Evolutionary conservation across 2,329 filamentous ascomycete genomes (phyloP).

Genomic region (Truncatella angustata): DNA sequence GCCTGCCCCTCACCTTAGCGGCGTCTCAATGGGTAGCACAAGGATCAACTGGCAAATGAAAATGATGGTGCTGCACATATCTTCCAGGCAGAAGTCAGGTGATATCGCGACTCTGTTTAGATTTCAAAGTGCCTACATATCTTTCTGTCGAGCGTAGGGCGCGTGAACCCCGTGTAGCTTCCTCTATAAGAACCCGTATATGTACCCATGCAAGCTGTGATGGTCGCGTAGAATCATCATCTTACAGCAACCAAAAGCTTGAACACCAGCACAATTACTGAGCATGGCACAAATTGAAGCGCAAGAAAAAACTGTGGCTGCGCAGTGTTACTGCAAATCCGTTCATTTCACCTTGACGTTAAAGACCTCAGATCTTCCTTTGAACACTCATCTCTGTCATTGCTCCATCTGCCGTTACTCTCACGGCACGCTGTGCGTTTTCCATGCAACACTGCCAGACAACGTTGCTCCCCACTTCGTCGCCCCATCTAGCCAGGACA

Average conservation of each 20-base stretch:
- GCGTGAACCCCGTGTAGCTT: background rate
- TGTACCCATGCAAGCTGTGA: background rate
- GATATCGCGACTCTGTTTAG: background rate
- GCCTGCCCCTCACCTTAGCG: background rate
- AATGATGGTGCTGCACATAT: background rate
- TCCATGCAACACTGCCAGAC: constrained; percentile 2
- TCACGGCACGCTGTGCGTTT: constrained; percentile 8
- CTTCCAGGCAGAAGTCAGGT: background rate
- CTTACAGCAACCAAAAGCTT: too few species aligned
- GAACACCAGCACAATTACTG: too few species aligned
- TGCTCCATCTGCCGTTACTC: constrained; percentile 11
- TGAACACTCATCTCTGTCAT: constrained; percentile 10
- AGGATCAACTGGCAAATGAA: background rate
- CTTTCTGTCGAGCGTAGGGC: background rate
- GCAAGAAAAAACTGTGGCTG: background rate
- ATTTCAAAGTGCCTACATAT: background rate
- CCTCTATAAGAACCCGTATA: background rate
- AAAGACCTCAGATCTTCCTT: constrained; percentile 4
- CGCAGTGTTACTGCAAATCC: constrained; percentile 10
- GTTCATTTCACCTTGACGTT: constrained; percentile 9
- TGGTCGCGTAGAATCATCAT: too few species aligned
- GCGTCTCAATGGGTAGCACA: background rate
- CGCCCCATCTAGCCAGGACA: background rate
- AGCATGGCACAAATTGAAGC: too few species aligned
- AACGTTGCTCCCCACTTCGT: constrained; percentile 5